Base-by-base conservation (phyloP, 2,329 filamentous ascomycete genomes). In the Pseudogymnoascus destructans region DNA sequence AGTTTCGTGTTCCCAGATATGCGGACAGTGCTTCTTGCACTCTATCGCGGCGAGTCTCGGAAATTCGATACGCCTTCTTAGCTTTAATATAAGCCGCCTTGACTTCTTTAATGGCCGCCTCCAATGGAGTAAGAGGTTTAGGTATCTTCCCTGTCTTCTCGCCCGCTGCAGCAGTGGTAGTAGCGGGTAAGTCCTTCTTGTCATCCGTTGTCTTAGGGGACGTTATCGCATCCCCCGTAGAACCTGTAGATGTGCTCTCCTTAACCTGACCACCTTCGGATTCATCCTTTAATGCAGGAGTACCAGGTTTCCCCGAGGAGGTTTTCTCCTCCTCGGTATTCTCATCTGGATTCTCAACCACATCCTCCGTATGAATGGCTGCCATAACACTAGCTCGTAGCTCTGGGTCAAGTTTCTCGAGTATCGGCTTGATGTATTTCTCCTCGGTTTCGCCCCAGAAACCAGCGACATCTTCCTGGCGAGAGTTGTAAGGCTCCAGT, bases 391-490 rank as follows among this genome's bases (percentile, higher is more conserved):
- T 76, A 9, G 78, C 78, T 61, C 79, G 76, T 59, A 85, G 77
- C 46, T 81, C 79, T 3, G 85, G 79, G 38, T 87, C 82, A 57
- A 92, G 70, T 23, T 72, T 71, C 5, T 78, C 79, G 5, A 85
- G 70, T 10, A 86, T 79, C 0, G 82, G 89, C 72, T 88, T 84
- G 67, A 96, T 86, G 40, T 87, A 78, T 62, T 85, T 84, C 68
- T 90, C 84, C 66, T 96, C 89, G 0, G 91, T 82, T 5, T 86
- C 80, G 1, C 82, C 74, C 93, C 93, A 98, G 69, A 90, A 97
- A 15, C 79, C 75, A 59, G 81, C 78, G 9, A 95, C 86, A 64
- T 95, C 92, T 40, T 80, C 82, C 71, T 95, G 85, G 58, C 86
- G 77, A 59, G 77, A 73, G 35, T 79, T 74, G 63, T 88, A 85